A percentile compares a stretch with the other conserved stretches of the same genome.
Conservation (phyloP, 495 filamentous ascomycete species). For the Penicillium pancosmium region DNA sequence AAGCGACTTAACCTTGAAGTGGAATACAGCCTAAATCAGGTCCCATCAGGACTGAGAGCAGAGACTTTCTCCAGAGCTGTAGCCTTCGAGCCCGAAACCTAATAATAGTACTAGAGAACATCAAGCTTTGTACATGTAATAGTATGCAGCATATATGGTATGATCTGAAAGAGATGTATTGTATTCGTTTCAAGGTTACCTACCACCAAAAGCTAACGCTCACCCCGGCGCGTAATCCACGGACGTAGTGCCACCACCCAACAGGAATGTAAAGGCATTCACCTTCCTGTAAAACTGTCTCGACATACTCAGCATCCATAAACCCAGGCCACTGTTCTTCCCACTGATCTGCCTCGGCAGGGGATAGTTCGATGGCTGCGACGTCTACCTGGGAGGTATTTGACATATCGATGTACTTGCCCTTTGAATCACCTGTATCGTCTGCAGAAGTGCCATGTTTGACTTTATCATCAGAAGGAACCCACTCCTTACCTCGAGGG, state of each 20-base stretch:
- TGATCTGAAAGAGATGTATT: background rate
- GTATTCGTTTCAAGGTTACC: conserved; percentile 46
- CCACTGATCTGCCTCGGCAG: conserved; percentile 52
- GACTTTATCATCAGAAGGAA: conserved; percentile 31
- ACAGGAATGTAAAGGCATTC: conserved; percentile 90
- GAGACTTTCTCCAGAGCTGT: too few relatives aligned
- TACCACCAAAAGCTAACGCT: conserved; percentile 99
- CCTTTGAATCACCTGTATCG: conserved; percentile 5
- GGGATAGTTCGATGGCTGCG: conserved; percentile 51
- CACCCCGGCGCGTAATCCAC: conserved; percentile 80
- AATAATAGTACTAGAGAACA: too few relatives aligned
- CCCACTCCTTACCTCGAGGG: conserved; percentile 67
- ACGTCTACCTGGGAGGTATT: conserved; percentile 85
- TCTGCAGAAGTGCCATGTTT: conserved; percentile 6
- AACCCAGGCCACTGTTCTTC: conserved; percentile 59
- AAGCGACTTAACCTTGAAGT: too few relatives aligned
- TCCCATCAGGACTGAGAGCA: too few relatives aligned
- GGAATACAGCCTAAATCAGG: too few relatives aligned
- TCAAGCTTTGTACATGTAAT: too few relatives aligned
- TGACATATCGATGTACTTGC: conserved; percentile 75
- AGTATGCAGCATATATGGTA: too few relatives aligned
- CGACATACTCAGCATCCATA: conserved; percentile 65
- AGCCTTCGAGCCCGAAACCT: too few relatives aligned
- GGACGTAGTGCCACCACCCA: conserved; percentile 99
- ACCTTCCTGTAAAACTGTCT: conserved; percentile 77